Evolutionary conservation across 306 rosid species (phyloP).

Genomic region (Cicer bijugum): DNA sequence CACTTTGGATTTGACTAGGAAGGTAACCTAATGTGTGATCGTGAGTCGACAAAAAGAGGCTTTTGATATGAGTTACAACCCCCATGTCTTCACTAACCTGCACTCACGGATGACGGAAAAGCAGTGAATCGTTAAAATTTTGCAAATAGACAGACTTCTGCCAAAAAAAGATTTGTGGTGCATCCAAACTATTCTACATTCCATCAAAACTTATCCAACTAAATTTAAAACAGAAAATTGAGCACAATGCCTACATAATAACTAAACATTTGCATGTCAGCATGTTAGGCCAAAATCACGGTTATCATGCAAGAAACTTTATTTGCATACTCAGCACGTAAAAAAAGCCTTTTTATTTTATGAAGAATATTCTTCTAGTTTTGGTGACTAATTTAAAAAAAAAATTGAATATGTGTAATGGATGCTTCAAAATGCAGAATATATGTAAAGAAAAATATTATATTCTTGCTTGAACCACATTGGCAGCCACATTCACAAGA

Average conservation of each 20-base stretch:
- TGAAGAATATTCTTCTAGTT: conserved; percentile 12
- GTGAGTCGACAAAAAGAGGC: conserved; percentile 63
- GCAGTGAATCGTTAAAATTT: conserved; percentile 8
- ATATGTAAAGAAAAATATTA: not conserved
- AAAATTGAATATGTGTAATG: too few relatives aligned
- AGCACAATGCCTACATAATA: not conserved
- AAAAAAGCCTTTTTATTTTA: not conserved
- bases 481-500: conserved; percentile 34
- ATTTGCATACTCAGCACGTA: not conserved
- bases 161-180: not conserved
- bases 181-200: conserved; percentile 4
- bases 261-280: not conserved
- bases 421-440: conserved; percentile 2
- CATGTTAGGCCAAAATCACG: not conserved
- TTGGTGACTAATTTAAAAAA: not conserved
- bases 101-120: conserved; percentile 41
- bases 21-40: conserved; percentile 52
- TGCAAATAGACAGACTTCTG: conserved; percentile 21
- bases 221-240: not conserved
- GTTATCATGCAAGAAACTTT: not conserved
- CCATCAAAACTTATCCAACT: conserved; percentile 16
- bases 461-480: conserved; percentile 36
- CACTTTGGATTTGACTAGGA: conserved; percentile 54
- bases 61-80: conserved; percentile 65
- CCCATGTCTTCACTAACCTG: conserved; percentile 79